Evolutionary conservation across 2,329 filamentous ascomycete genomes (phyloP).

Genomic region (Waltergamsia citrina): DNA sequence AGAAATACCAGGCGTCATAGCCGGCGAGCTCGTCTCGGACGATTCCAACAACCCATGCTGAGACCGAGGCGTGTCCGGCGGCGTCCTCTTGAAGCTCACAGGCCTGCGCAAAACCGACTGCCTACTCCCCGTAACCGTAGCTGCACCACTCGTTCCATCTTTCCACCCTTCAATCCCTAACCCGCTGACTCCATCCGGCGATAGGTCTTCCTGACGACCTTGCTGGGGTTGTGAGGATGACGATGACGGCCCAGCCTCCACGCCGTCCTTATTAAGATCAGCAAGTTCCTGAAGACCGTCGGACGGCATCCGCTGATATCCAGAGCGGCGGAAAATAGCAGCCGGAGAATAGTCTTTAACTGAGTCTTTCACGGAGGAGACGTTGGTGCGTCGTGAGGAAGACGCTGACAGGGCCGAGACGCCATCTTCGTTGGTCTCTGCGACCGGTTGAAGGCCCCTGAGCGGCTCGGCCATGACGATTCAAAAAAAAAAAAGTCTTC

Average conservation of each 20-base stretch:
- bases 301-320: not conserved
- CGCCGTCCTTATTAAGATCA: not conserved
- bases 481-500: too few relatives aligned
- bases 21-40: too few relatives aligned
- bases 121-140: too few relatives aligned
- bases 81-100: not conserved
- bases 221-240: not conserved
- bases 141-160: not conserved
- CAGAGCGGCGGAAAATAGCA: not conserved
- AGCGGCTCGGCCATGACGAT: not conserved
- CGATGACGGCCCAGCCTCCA: not conserved
- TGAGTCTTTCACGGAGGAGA: not conserved
- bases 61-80: not conserved
- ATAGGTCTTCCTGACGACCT: not conserved
- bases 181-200: not conserved
- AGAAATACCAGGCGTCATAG: too few relatives aligned
- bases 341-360: not conserved
- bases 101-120: too few relatives aligned
- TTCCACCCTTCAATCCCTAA: not conserved
- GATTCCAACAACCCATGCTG: not conserved
- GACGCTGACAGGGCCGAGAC: not conserved
- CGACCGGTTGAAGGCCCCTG: not conserved
- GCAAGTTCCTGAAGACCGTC: not conserved
- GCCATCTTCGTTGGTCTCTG: not conserved
- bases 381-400: not conserved